These are phyloP conservation scores for Rhodamnia rubescens DNA, from an alignment of 345 rosid genomes.

Conservation along the genomic window DNA sequence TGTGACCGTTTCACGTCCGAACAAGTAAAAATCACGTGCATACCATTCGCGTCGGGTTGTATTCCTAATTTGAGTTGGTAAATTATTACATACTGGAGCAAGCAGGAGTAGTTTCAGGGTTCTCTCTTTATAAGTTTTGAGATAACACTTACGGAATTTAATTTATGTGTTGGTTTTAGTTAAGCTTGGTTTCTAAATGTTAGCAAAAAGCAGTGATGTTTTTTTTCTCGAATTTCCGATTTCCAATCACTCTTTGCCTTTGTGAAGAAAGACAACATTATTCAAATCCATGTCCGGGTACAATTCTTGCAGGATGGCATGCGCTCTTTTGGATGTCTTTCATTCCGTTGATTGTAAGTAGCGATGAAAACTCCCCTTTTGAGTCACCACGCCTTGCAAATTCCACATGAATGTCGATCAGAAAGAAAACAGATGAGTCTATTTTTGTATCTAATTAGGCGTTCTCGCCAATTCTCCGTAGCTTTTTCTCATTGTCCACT, in stretches of 20 bases:
- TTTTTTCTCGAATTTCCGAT: too few relatives aligned
- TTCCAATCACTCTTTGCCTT: neutral
- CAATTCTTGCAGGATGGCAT: slow-evolving; percentile 51
- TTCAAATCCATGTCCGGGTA: neutral
- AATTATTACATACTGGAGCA: neutral
- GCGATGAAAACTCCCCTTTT: neutral
- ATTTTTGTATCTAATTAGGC: neutral
- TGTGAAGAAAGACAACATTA: neutral
- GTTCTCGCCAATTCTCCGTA: neutral
- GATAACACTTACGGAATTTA: too few relatives aligned
- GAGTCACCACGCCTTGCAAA: neutral
- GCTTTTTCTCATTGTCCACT: slow-evolving; percentile 59
- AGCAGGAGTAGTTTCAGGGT: too few relatives aligned
- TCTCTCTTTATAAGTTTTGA: too few relatives aligned
- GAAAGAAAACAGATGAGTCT: neutral
- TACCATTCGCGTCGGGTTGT: too few relatives aligned
- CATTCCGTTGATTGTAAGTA: slow-evolving; percentile 56
- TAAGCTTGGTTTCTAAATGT: too few relatives aligned
- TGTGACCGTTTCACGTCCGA: too few relatives aligned
- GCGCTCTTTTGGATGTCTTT: slow-evolving; percentile 65
- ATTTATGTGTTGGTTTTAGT: too few relatives aligned
- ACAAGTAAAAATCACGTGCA: too few relatives aligned
- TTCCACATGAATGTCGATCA: neutral
- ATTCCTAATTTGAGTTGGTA: neutral
- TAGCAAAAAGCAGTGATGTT: too few relatives aligned